Evolutionary conservation across 2,329 filamentous ascomycete genomes (phyloP).

Genomic region (Pseudopyrenochaeta lycopersici): DNA sequence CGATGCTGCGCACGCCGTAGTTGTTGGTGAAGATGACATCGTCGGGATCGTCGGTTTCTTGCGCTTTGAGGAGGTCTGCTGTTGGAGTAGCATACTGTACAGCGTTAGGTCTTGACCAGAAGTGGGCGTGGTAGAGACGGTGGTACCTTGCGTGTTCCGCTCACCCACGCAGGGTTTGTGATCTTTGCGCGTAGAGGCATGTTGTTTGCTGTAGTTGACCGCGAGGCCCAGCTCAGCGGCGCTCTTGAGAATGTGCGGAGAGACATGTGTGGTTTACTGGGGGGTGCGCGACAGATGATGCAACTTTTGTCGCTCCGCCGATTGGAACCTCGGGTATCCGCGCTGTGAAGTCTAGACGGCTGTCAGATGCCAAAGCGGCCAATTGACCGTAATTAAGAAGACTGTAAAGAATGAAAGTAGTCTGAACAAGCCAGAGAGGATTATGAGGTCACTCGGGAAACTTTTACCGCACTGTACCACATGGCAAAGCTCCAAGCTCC

Average conservation of each 20-base stretch:
- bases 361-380: slow-evolving; percentile 8
- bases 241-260: slow-evolving; percentile 52
- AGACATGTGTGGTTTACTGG: slow-evolving; percentile 52
- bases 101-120: slow-evolving; percentile 7
- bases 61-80: slow-evolving; percentile 58
- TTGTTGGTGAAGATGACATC: slow-evolving; percentile 92
- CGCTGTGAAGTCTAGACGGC: slow-evolving; percentile 7
- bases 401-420: neutral
- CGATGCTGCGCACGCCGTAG: slow-evolving; percentile 89
- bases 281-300: slow-evolving; percentile 28
- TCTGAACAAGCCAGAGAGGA: neutral
- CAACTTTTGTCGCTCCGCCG: slow-evolving; percentile 40
- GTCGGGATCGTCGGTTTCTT: slow-evolving; percentile 76
- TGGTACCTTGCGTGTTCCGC: slow-evolving; percentile 61
- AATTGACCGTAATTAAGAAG: slow-evolving; percentile 6
- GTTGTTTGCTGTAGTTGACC: slow-evolving; percentile 35
- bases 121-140: slow-evolving; percentile 4
- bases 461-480: slow-evolving; percentile 19
- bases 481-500: slow-evolving; percentile 22
- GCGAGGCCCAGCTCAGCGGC: slow-evolving; percentile 51
- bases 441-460: slow-evolving; percentile 15
- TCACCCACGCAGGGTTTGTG: slow-evolving; percentile 65
- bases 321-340: slow-evolving; percentile 51
- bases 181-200: slow-evolving; percentile 89
- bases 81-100: slow-evolving; percentile 47